Conservation (phyloP, 257 asterid genomes). For the Capsicum baccatum region DNA sequence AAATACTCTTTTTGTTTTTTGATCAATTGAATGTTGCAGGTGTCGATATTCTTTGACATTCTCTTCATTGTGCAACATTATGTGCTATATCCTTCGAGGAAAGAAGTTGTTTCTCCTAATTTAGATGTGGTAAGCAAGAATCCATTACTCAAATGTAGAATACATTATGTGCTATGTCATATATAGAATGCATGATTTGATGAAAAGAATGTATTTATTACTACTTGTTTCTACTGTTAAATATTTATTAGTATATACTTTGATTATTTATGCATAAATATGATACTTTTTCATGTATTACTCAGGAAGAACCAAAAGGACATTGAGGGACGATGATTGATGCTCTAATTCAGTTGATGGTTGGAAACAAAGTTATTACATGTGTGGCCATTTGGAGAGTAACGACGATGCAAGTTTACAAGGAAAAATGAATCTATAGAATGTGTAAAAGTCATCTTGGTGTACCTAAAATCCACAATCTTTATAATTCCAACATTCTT, state of each 20-base stretch:
- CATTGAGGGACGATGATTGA: slow-evolving; percentile 34
- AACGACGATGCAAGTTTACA: neutral
- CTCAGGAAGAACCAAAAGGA: slow-evolving; percentile 41
- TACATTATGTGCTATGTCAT: slow-evolving; percentile 11
- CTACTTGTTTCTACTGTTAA: neutral
- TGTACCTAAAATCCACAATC: neutral
- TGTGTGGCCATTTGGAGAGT: neutral
- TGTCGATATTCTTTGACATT: slow-evolving; percentile 75
- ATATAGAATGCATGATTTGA: slow-evolving; percentile 36
- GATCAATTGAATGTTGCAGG: slow-evolving; percentile 50
- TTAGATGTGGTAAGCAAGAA: slow-evolving; percentile 59
- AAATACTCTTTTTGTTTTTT: neutral
- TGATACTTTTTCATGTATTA: slow-evolving; percentile 35
- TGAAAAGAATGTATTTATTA: neutral
- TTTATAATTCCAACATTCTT: neutral
- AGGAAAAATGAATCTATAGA: neutral
- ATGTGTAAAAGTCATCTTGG: neutral
- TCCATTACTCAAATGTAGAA: slow-evolving; percentile 52
- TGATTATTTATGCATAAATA: neutral
- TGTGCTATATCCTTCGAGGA: slow-evolving; percentile 61
- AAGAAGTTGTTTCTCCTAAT: slow-evolving; percentile 30
- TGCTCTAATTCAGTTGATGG: neutral
- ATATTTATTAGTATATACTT: neutral
- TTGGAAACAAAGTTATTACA: neutral
- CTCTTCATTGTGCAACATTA: slow-evolving; percentile 89